Base-by-base conservation (phyloP, 768 basidiomycete species). In the Saitozyma sp. region DNA sequence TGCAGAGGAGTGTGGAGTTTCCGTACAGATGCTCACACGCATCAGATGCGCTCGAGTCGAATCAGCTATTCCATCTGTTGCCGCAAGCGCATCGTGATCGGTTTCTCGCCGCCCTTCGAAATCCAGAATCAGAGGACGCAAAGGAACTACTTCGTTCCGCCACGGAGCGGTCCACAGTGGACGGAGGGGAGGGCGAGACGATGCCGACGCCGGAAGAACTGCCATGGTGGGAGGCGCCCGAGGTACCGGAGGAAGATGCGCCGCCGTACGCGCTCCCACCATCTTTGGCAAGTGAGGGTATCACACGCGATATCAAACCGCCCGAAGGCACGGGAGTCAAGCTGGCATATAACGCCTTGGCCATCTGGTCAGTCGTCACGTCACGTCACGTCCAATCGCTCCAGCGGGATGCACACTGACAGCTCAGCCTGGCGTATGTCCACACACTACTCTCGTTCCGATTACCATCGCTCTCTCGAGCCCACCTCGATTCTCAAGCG, bases 31-130 rank as follows among this genome's bases (percentile, higher is more conserved):
- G 2, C 29, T 29, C 29, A 29, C 29, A 61, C 46, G 38, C 37
- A 9, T 4, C 61, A 75, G 75, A 74, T 49, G 39, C 56, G 6
- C 66, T 76, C 50, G 70, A 74, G 48, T 65, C 68, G n/a, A 76
- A 76, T 54, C 43, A 65, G 38, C 64, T 76, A 0, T 71, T 76
- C 41, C 72, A 73, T 29, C 62, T 76, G 6, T 42, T 76, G 43
- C 75, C 75, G 16, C 64, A 67, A 45, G 19, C 49, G 8, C 72
- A 76, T 52, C 64, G 75, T 37, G 70, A 76, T 41, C 61, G 55
- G 6, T 76, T 76, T 51, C 40, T 76, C 16, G 52, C 56, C 7
- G 68, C 70, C 8, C 39, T 76, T 6, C 53, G 58, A 49, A 54
- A 76, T 52, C 75, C 75, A 8, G 68, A 71, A 0, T 73, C 71